Evolutionary conservation across 805 yeast genomes (phyloP).

Genomic region (Aciculoconidium aculeatum): DNA sequence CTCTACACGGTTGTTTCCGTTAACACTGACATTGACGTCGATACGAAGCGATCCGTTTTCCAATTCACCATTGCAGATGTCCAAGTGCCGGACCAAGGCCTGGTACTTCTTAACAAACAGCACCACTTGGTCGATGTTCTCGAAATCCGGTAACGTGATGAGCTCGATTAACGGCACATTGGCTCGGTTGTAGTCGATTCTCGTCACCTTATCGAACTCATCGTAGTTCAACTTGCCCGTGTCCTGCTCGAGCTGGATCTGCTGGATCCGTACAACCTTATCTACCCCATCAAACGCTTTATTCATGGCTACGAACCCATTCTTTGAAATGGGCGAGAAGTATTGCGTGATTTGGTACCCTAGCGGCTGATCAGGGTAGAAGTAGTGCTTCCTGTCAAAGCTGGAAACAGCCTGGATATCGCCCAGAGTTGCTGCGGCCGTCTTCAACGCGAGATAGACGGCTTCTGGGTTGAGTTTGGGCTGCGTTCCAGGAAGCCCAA

Average conservation of each 20-base stretch:
- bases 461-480: conserved; percentile 78
- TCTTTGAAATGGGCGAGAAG: conserved; percentile 67
- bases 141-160: conserved; percentile 87
- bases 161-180: conserved; percentile 85
- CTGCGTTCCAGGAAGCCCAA: conserved; percentile 88
- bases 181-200: conserved; percentile 77
- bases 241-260: conserved; percentile 91
- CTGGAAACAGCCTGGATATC: conserved; percentile 49
- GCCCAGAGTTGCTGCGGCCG: conserved; percentile 67
- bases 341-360: conserved; percentile 96
- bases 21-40: conserved; percentile 87
- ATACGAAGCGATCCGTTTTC: conserved; percentile 95
- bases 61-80: conserved; percentile 81
- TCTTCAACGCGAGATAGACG: conserved; percentile 58
- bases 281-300: conserved; percentile 50
- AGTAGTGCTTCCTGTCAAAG: conserved; percentile 93
- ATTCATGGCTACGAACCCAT: conserved; percentile 52
- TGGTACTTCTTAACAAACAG: conserved; percentile 81
- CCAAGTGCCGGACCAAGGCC: conserved; percentile 57
- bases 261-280: conserved; percentile 58
- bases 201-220: conserved; percentile 28
- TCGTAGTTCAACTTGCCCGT: conserved; percentile 75
- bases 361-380: conserved; percentile 92
- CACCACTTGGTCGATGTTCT: conserved; percentile 57
- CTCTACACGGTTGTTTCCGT: conserved; percentile 70